These are phyloP conservation scores for Backusella liffmaniae DNA, from an alignment of 192 early-diverging fungal species.

Conservation along the genomic window DNA sequence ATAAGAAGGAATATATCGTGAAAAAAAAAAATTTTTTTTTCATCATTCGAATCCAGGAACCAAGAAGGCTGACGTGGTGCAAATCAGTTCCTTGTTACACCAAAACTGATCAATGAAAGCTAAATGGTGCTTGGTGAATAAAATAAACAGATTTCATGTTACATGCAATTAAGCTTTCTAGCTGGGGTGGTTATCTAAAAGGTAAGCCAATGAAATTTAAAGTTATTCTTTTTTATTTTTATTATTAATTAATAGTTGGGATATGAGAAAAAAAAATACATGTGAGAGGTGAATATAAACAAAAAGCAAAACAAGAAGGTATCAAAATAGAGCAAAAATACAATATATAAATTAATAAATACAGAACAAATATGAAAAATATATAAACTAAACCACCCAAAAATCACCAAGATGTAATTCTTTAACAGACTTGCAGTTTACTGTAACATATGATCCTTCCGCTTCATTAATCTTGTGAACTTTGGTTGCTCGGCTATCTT, in stretches of 20 bases:
- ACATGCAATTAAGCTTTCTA: not conserved
- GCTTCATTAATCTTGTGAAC: not conserved
- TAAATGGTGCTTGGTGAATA: not conserved
- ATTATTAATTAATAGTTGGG: not conserved
- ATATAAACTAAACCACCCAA: not conserved
- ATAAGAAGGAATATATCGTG: not conserved
- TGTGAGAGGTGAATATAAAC: not conserved
- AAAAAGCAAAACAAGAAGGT: not conserved
- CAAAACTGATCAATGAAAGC: not conserved
- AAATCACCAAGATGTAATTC: slow-evolving; percentile 3
- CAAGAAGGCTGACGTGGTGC: not conserved
- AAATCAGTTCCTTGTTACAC: not conserved
- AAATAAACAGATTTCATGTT: not conserved
- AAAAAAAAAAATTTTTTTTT: not conserved
- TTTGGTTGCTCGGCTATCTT: not conserved
- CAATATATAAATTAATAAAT: slow-evolving; percentile 1
- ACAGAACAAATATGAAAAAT: not conserved
- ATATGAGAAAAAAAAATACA: not conserved
- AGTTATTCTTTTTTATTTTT: not conserved
- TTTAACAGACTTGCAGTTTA: not conserved
- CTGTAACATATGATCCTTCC: not conserved
- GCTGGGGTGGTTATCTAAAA: not conserved
- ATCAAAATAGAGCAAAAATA: not conserved
- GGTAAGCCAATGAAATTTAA: not conserved
- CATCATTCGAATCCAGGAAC: not conserved